Evolutionary conservation across 1,284 basidiomycete species (phyloP).

Genomic region (Ustilago loliicola): DNA sequence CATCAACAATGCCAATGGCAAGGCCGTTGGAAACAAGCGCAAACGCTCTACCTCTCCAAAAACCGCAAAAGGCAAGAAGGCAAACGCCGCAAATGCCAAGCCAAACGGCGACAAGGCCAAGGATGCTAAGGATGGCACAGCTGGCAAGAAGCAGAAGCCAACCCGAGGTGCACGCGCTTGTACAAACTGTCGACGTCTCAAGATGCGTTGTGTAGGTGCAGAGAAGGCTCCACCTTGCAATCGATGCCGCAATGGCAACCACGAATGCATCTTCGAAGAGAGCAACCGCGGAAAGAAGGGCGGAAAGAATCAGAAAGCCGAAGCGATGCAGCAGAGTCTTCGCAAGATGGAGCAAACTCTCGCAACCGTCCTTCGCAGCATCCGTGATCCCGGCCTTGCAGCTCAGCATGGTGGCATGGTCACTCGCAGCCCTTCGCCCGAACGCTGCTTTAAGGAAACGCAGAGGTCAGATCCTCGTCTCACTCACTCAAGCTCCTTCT

Average conservation of each 20-base stretch:
- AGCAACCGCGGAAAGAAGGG: constrained; percentile 69
- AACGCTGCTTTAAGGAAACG: constrained; percentile 13
- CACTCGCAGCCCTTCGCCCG: constrained; percentile 48
- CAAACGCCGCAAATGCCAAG: constrained; percentile 23
- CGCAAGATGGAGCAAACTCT: constrained; percentile 69
- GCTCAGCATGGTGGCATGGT: constrained; percentile 57
- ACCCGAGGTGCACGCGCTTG: constrained; percentile 78
- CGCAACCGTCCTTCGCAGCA: constrained; percentile 62
- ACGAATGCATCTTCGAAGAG: constrained; percentile 69
- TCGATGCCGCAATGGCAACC: constrained; percentile 69
- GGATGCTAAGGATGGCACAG: constrained; percentile 22
- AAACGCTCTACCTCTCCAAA: constrained; percentile 16
- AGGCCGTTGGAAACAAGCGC: constrained; percentile 15
- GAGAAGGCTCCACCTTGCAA: constrained; percentile 93
- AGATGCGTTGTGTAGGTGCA: constrained; percentile 97
- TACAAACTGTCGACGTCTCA: constrained; percentile 92
- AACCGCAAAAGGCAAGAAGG: constrained; percentile 32
- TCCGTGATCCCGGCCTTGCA: constrained; percentile 58
- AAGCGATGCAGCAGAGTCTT: constrained; percentile 65
- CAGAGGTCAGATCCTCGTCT: constrained; percentile 33
- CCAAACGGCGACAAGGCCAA: constrained; percentile 24
- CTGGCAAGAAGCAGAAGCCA: constrained; percentile 64
- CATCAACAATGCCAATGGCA: constrained; percentile 20
- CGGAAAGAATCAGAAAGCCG: constrained; percentile 65
- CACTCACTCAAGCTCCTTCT: constrained; percentile 39